These are phyloP conservation scores for Fusarium clavum DNA, from an alignment of 2,329 filamentous ascomycete genomes.

Conservation along the genomic window DNA sequence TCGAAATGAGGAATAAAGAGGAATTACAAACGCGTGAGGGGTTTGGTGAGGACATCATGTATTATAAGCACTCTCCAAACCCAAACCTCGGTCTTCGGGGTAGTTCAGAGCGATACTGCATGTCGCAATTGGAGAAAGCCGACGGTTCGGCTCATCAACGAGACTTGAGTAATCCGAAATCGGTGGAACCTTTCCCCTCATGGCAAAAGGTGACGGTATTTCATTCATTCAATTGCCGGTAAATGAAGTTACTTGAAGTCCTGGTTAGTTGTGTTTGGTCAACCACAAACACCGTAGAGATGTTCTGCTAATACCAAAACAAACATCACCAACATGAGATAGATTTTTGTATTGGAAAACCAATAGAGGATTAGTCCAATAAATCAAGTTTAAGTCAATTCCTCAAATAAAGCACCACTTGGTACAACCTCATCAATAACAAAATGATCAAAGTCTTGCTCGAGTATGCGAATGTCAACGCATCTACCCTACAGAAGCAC, in stretches of 20 bases:
- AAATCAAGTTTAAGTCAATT: background rate
- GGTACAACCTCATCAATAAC: background rate
- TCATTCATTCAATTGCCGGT: background rate
- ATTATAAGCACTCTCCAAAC: conserved; percentile 36
- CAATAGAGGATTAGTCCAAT: background rate
- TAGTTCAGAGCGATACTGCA: conserved; percentile 38
- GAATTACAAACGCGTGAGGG: conserved; percentile 18
- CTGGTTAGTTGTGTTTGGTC: too few species aligned
- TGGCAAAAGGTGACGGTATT: background rate
- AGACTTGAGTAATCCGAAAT: conserved; percentile 4
- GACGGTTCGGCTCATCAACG: conserved; percentile 13
- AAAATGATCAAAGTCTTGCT: background rate
- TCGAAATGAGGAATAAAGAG: background rate
- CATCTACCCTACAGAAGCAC: background rate
- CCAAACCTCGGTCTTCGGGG: conserved; percentile 42
- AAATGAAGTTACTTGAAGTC: background rate
- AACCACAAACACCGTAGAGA: background rate
- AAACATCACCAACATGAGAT: background rate
- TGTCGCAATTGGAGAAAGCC: conserved; percentile 25
- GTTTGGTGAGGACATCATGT: conserved; percentile 22
- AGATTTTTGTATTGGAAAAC: accelerated
- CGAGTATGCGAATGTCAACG: background rate
- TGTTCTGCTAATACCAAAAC: accelerated
- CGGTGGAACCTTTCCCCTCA: conserved; percentile 23
- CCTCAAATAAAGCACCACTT: background rate